Conservation (phyloP, 257 asterid species). For the Buddleja alternifolia region DNA sequence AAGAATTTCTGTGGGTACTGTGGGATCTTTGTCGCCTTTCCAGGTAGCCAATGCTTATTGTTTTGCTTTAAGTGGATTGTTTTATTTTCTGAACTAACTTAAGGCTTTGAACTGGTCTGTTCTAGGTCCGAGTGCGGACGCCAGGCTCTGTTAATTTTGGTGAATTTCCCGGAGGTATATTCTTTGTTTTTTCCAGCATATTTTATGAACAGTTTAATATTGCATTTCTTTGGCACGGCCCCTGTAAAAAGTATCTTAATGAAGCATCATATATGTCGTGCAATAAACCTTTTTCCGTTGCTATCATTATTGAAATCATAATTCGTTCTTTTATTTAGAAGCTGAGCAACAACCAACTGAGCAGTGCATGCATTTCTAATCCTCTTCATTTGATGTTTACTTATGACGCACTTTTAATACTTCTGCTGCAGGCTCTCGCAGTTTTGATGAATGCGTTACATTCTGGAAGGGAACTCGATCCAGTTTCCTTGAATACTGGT, state of each 20-base stretch:
- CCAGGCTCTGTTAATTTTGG: conserved; percentile 84
- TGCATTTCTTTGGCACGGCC: conserved; percentile 12
- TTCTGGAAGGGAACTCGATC: conserved; percentile 79
- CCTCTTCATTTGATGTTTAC: conserved; percentile 6
- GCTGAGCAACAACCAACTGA: conserved; percentile 21
- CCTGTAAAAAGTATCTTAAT: conserved; percentile 4
- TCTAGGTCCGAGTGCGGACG: conserved; percentile 95
- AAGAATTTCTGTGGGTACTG: conserved; percentile 89
- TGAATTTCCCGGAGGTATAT: conserved; percentile 90
- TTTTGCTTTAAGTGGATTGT: conserved; percentile 26
- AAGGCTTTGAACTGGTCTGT: conserved; percentile 30
- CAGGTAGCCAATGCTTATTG: conserved; percentile 55
- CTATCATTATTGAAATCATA: neutral
- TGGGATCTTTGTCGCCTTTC: conserved; percentile 97
- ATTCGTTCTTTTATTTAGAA: conserved; percentile 22
- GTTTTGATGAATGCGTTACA: conserved; percentile 74
- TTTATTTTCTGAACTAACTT: conserved; percentile 14
- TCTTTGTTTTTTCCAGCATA: conserved; percentile 16
- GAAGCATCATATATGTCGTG: conserved; percentile 5
- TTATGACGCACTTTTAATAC: conserved; percentile 20
- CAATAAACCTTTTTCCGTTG: conserved; percentile 8
- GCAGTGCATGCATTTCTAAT: conserved; percentile 22
- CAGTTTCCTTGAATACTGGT: conserved; percentile 64
- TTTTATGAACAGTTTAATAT: conserved; percentile 23
- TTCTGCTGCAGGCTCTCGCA: conserved; percentile 70